Evolutionary conservation across 75 land plant species (phyloP).

Genomic region (Sequoia sempervirens): DNA sequence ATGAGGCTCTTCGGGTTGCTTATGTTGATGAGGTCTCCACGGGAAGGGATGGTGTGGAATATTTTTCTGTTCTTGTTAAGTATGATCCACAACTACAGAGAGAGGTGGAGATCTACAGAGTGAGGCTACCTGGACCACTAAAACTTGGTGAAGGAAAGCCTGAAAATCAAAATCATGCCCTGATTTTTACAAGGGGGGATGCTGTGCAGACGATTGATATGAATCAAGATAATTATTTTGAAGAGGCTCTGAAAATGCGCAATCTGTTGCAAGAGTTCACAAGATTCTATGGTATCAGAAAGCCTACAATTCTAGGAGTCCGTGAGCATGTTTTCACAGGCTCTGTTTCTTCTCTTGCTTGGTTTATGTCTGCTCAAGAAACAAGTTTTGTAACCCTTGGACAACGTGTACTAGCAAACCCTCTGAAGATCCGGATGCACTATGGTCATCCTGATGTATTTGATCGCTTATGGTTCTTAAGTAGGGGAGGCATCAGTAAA

Average conservation of each 20-base stretch:
- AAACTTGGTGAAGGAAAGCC: slow-evolving; percentile 98
- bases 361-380: slow-evolving; percentile 99
- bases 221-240: slow-evolving; percentile 98
- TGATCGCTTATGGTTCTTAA: slow-evolving; percentile 84
- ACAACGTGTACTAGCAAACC: slow-evolving; percentile 91
- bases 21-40: slow-evolving; percentile 77
- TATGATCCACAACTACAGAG: slow-evolving; percentile 54
- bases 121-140: slow-evolving; percentile 79
- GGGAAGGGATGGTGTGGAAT: slow-evolving; percentile 36
- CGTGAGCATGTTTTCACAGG: slow-evolving; percentile 96
- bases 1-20: slow-evolving; percentile 84
- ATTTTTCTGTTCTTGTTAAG: slow-evolving; percentile 82
- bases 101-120: slow-evolving; percentile 85
- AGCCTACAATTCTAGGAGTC: slow-evolving; percentile 85
- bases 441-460: slow-evolving; percentile 99
- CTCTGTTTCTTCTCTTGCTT: slow-evolving; percentile 91
- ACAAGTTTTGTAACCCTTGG: slow-evolving; percentile 96
- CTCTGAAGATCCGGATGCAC: slow-evolving; percentile 91
- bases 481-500: slow-evolving; percentile 90
- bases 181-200: slow-evolving; percentile 94
- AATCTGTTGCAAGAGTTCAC: slow-evolving; percentile 86
- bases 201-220: slow-evolving; percentile 98
- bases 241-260: slow-evolving; percentile 90
- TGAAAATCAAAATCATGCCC: slow-evolving; percentile 95
- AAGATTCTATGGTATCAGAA: slow-evolving; percentile 60